Evolutionary conservation across 352 stramenopile species (phyloP), one percentile per base, ranked within the genome.

Genomic region (Pythium apleroticum): DNA sequence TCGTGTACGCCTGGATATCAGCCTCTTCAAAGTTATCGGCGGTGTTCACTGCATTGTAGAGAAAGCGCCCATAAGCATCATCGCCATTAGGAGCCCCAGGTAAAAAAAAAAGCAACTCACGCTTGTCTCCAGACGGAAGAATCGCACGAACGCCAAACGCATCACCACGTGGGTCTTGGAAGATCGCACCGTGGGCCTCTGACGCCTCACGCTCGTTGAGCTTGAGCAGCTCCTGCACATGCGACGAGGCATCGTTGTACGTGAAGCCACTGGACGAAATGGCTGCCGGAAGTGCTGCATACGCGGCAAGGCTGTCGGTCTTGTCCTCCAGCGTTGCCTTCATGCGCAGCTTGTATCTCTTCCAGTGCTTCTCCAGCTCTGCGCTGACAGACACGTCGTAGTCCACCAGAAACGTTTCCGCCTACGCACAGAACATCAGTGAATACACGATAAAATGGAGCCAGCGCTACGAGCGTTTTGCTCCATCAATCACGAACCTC

Each of bases 331-430:
- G 75, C 53, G 69, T 81, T 24, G 90, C 55, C 57, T 94, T 95
- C 79, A 93, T 91, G 27, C 88, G 86, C 68, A 96, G 55, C 56
- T 95, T 96, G 77, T 96, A 96, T 53, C 86, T 79, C 72, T 91
- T 93, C 81, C 84, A 93, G 73, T 95, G 86, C 70, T 96, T 95
- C 54, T 74, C 66, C 28, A 93, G 58, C 6, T 89, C 56, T 6
- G 86, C 78, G 14, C 75, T 66, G 33, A 93, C 72, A 20, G 65
- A 61, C 20, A 77, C 78, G 50, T 94, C 84, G 60, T 88, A 91
- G 54, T 92, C 86, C 30, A 95, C 25, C 35, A 93, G 50, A 57
- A 91, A 90, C 8, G 81, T 76, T 17, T 96, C 80, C 12, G 82
- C 71, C 71, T 87, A 50, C 37, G 5, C n/a, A 1, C n/a, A 22